phyloP scores from a whole-genome alignment of 1,139 yeast genomes.

The Taphrina populina region DNA sequence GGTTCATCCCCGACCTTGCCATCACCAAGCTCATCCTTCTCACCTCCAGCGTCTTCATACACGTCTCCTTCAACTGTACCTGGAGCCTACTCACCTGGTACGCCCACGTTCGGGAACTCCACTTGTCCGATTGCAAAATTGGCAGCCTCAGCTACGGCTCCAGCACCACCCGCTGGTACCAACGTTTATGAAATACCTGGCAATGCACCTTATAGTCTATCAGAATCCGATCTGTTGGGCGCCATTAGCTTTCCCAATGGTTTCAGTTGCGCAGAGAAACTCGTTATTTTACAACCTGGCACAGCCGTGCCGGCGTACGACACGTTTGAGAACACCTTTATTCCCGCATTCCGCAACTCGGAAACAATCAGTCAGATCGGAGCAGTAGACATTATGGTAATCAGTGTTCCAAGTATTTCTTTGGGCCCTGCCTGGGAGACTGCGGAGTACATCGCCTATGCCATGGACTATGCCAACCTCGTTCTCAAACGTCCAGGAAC shows the following conservation, averaged over 20 bases:
- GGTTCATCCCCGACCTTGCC: not conserved
- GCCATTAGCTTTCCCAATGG: constrained; percentile 26
- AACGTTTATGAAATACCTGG: constrained; percentile 8
- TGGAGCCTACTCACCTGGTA: not conserved
- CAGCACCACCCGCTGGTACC: constrained; percentile 16
- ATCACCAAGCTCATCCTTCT: no score
- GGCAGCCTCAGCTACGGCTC: constrained; percentile 13
- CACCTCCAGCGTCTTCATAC: not conserved
- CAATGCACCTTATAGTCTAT: not conserved
- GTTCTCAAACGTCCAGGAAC: constrained; percentile 15
- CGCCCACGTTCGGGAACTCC: no score
- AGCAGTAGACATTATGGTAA: constrained; percentile 12
- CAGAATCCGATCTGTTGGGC: constrained; percentile 1
- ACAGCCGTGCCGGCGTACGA: constrained; percentile 23
- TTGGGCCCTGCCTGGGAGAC: constrained; percentile 9
- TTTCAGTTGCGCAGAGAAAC: constrained; percentile 12
- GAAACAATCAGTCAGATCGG: constrained; percentile 1
- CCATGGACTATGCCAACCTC: constrained; percentile 22
- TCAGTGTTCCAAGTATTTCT: constrained; percentile 3
- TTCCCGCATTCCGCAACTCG: constrained; percentile 11
- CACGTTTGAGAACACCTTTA: constrained; percentile 13
- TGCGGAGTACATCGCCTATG: constrained; percentile 30
- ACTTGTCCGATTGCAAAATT: constrained; percentile 12
- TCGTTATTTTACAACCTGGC: constrained; percentile 22
- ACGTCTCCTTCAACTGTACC: not conserved